phyloP scores from a whole-genome alignment of 2,329 filamentous ascomycete species.

The Fusarium beomiforme region DNA sequence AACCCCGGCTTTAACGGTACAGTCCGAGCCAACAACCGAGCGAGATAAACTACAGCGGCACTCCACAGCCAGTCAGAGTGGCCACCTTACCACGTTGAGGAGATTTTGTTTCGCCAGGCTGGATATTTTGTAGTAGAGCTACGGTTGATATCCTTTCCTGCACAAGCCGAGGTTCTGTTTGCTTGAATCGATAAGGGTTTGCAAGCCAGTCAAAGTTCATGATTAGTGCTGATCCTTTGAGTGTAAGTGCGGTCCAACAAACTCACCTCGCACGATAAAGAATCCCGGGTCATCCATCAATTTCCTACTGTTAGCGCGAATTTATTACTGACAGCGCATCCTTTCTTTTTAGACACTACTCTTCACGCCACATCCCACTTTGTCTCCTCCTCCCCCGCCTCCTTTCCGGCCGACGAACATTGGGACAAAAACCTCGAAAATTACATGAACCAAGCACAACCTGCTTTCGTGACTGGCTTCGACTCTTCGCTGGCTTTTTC shows the following conservation, averaged over 20 bases:
- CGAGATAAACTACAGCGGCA: constrained; percentile 26
- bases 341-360: constrained; percentile 31
- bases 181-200: constrained; percentile 3
- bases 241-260: constrained; percentile 7
- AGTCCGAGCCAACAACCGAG: constrained; percentile 11
- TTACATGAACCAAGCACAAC: not conserved
- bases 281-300: constrained; percentile 19
- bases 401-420: constrained; percentile 41
- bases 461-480: not conserved
- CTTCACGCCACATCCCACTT: constrained; percentile 41
- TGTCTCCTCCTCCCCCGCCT: constrained; percentile 35
- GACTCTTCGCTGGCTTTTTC: not conserved
- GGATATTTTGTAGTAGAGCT: not conserved
- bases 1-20: constrained; percentile 1
- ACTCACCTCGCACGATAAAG: constrained; percentile 15
- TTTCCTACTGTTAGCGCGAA: constrained; percentile 25
- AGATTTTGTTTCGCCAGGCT: constrained; percentile 1
- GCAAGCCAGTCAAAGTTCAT: constrained; percentile 1
- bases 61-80: constrained; percentile 15
- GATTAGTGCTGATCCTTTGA: constrained; percentile 17
- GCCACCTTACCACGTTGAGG: not conserved
- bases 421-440: constrained; percentile 19
- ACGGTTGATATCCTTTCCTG: not conserved
- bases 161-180: not conserved
- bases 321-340: constrained; percentile 36